These are phyloP conservation scores for Xanthoconium separans DNA, from an alignment of 1,284 basidiomycete species.

Conservation along the genomic window DNA sequence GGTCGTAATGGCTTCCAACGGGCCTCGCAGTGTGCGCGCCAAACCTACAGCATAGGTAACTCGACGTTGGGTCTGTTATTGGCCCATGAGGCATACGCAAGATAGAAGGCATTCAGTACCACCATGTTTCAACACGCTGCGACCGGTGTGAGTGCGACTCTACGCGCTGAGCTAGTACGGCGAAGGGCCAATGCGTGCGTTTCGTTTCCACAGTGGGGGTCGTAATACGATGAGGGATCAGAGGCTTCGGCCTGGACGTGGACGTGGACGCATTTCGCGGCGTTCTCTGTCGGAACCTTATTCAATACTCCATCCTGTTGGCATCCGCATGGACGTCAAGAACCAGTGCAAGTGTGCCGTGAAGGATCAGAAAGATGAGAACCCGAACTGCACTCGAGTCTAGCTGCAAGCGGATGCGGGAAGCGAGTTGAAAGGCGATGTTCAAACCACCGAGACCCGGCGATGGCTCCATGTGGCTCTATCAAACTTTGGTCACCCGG, in stretches of 20 bases:
- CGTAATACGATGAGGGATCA: slow-evolving; percentile 20
- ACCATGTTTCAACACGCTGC: slow-evolving; percentile 50
- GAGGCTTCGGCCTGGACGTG: background rate
- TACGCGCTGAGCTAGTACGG: slow-evolving; percentile 17
- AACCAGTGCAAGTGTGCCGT: slow-evolving; percentile 5
- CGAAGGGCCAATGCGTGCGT: slow-evolving; percentile 29
- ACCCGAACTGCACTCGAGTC: too few species aligned
- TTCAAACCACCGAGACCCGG: too few species aligned
- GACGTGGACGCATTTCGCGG: background rate
- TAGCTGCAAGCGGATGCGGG: too few species aligned
- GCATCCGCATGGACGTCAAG: background rate
- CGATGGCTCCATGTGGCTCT: too few species aligned
- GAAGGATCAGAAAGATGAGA: too few species aligned
- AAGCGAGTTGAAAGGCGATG: too few species aligned
- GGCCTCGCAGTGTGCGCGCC: slow-evolving; percentile 59
- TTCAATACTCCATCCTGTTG: background rate
- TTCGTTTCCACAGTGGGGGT: slow-evolving; percentile 32
- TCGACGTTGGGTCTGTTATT: too few species aligned
- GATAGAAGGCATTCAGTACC: slow-evolving; percentile 50
- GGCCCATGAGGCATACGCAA: slow-evolving; percentile 10
- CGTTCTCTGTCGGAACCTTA: too few species aligned
- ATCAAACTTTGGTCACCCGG: too few species aligned
- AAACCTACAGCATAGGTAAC: slow-evolving; percentile 35
- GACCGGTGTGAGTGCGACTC: slow-evolving; percentile 50
- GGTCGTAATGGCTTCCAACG: slow-evolving; percentile 51